Conservation (phyloP, 805 yeast genomes). For the Torulaspora maleeae region DNA sequence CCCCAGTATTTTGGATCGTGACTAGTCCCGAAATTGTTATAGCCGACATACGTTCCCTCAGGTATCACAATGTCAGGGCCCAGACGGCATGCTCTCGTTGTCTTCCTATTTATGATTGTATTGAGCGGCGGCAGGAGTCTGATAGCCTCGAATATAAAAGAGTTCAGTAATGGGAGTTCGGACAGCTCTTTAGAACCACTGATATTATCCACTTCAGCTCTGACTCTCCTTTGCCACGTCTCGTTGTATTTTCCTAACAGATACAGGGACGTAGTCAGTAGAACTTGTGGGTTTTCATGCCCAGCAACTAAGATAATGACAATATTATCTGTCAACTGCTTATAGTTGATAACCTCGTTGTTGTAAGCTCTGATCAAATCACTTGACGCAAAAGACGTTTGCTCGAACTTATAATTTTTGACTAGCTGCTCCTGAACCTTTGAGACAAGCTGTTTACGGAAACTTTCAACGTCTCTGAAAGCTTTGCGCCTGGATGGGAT, state of each 20-base stretch:
- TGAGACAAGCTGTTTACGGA: conserved; percentile 38
- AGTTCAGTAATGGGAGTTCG: conserved; percentile 52
- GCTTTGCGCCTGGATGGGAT: conserved; percentile 46
- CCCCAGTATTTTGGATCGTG: conserved; percentile 46
- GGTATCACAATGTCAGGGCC: conserved; percentile 46
- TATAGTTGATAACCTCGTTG: conserved; percentile 37
- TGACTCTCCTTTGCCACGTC: conserved; percentile 44
- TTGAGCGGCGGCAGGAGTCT: conserved; percentile 54
- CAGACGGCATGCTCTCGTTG: conserved; percentile 37
- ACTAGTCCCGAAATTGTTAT: conserved; percentile 50
- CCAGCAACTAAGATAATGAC: conserved; percentile 57
- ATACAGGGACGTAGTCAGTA: conserved; percentile 45
- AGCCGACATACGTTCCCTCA: conserved; percentile 49
- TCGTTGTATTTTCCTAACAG: conserved; percentile 41
- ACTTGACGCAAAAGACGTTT: conserved; percentile 40
- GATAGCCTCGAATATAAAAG: conserved; percentile 55
- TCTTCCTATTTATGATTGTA: conserved; percentile 49
- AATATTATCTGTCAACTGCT: conserved; percentile 51
- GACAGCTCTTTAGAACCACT: conserved; percentile 42
- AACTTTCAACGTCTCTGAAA: conserved; percentile 40
- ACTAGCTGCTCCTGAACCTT: conserved; percentile 35
- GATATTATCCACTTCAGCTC: conserved; percentile 40
- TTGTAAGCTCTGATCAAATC: conserved; percentile 40
- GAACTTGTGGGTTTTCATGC: conserved; percentile 57
- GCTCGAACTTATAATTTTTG: conserved; percentile 31